Conservation (phyloP, 83 land plant species). For the Diphasiastrum complanatum region DNA sequence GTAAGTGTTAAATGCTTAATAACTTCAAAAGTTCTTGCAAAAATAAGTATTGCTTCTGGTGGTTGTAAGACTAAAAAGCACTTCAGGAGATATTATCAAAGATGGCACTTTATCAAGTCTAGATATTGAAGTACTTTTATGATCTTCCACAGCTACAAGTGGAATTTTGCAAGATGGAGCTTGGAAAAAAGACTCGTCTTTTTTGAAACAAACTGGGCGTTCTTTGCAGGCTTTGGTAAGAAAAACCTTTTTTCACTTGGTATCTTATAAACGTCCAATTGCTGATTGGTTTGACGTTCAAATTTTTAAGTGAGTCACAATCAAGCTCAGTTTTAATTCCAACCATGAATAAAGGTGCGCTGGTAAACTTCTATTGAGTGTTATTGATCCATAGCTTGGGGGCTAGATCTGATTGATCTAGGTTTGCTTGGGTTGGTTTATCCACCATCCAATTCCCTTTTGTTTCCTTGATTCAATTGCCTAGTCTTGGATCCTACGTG, state of each 20-base stretch:
- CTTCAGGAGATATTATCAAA: not conserved
- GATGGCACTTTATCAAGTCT: not conserved
- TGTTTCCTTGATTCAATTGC: too few species aligned
- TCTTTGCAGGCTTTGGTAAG: constrained; percentile 45
- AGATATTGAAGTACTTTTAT: too few species aligned
- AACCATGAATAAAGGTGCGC: too few species aligned
- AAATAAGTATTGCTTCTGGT: not conserved
- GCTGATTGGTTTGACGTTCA: not conserved
- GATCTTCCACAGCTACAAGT: constrained; percentile 41
- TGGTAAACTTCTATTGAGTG: too few species aligned
- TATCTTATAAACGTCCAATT: not conserved
- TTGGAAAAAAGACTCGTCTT: constrained; percentile 33
- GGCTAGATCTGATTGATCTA: too few species aligned
- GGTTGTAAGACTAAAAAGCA: too few species aligned
- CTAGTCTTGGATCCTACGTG: too few species aligned
- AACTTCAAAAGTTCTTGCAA: not conserved
- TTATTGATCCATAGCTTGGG: too few species aligned
- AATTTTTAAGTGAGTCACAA: too few species aligned
- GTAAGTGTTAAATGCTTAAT: constrained; percentile 18
- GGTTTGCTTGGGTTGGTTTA: too few species aligned
- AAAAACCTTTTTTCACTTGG: not conserved
- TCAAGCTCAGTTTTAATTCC: too few species aligned
- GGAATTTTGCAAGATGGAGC: constrained; percentile 41
- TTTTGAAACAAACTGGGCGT: constrained; percentile 44
- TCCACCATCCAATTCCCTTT: too few species aligned